Evolutionary conservation across 2,329 filamentous ascomycete genomes (phyloP).

Genomic region (Botrytis aclada): DNA sequence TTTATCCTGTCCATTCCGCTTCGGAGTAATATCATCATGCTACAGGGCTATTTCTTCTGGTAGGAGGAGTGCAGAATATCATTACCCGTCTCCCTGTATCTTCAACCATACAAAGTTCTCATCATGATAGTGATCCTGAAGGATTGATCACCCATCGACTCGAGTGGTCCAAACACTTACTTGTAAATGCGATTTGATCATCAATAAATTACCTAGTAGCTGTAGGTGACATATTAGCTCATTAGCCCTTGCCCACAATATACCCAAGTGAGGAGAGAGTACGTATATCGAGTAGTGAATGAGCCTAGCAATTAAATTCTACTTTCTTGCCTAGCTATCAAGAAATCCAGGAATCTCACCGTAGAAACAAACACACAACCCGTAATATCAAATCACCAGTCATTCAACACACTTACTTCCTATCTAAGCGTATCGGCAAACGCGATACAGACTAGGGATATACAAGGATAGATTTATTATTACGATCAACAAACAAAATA

Average conservation of each 20-base stretch:
- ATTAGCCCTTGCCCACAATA: background rate
- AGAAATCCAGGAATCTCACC: background rate
- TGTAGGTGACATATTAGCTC: background rate
- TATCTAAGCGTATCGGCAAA: background rate
- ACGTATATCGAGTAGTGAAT: background rate
- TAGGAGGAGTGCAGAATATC: background rate
- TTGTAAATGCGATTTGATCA: background rate
- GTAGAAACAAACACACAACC: background rate
- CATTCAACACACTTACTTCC: background rate
- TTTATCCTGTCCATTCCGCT: background rate
- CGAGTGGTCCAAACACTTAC: constrained; percentile 1
- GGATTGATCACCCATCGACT: background rate
- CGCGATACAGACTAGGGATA: background rate
- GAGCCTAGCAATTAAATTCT: background rate
- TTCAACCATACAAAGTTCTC: constrained; percentile 14
- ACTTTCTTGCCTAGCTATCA: background rate
- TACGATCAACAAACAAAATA: background rate
- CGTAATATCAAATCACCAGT: background rate
- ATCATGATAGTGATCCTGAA: background rate
- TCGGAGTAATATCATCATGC: background rate
- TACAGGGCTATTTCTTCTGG: background rate
- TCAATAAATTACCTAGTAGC: too few relatives aligned
- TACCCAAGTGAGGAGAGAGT: background rate
- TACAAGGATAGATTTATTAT: background rate
- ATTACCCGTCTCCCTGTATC: background rate